Percentiles rank a stretch among this genome's conserved stretches.
Evolutionary conservation across 1,139 yeast species (phyloP).

Genomic region (Lodderomyces pseudojiufengensis): DNA sequence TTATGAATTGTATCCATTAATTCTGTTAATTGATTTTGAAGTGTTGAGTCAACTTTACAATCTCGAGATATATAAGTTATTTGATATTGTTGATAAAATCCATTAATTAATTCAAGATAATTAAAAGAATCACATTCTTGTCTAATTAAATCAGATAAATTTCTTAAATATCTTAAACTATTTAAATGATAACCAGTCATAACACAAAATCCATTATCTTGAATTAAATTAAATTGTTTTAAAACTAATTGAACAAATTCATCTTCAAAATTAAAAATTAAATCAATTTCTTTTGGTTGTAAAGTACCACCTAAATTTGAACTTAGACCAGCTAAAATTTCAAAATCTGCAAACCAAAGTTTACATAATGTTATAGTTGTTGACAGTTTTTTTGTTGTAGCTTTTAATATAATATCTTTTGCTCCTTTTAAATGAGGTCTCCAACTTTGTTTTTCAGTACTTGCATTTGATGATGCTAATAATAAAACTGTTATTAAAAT

Average conservation of each 20-base stretch:
- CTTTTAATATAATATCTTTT: constrained; percentile 53
- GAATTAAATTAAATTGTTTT: constrained; percentile 27
- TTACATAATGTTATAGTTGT: constrained; percentile 52
- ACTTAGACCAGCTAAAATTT: constrained; percentile 58
- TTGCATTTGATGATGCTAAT: constrained; percentile 62
- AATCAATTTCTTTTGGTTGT: constrained; percentile 42
- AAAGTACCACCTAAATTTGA: constrained; percentile 61
- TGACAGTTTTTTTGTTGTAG: constrained; percentile 26
- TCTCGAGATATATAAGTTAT: constrained; percentile 10
- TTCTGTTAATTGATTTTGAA: background rate
- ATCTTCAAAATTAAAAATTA: constrained; percentile 43
- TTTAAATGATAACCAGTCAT: constrained; percentile 54
- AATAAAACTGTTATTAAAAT: constrained; percentile 58
- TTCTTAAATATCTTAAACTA: constrained; percentile 43
- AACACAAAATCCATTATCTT: constrained; percentile 48
- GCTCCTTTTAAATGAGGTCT: constrained; percentile 68
- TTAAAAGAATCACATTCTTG: constrained; percentile 24
- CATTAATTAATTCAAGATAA: constrained; percentile 24
- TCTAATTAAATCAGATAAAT: constrained; percentile 42
- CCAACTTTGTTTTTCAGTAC: constrained; percentile 60
- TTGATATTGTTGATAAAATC: constrained; percentile 19
- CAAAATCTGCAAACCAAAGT: constrained; percentile 61
- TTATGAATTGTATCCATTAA: constrained; percentile 12
- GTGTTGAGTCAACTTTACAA: constrained; percentile 6
- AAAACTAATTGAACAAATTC: constrained; percentile 34